Evolutionary conservation across 108 stramenopile genomes (phyloP).

Genomic region (Bacterosira constricta): DNA sequence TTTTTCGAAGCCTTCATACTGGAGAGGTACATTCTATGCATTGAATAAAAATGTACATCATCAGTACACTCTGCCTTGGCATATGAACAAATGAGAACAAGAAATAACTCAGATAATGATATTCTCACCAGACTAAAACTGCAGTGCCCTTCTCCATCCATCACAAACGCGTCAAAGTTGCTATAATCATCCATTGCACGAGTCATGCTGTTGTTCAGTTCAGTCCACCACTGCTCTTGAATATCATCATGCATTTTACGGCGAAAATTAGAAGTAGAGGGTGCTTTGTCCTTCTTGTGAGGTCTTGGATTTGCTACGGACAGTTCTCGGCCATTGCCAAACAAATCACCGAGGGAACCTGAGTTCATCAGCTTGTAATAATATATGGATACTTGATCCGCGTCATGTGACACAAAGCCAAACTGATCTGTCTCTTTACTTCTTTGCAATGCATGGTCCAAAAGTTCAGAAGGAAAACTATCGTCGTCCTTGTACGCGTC

Average conservation of each 20-base stretch:
- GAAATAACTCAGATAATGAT: not conserved
- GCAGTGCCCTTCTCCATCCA: conserved; percentile 53
- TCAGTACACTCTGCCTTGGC: too few species aligned
- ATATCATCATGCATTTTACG: conserved; percentile 3
- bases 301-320: not conserved
- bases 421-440: conserved; percentile 41
- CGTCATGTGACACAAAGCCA: conserved; percentile 48
- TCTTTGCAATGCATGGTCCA: conserved; percentile 45
- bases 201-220: conserved; percentile 32
- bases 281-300: not conserved
- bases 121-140: conserved; percentile 49
- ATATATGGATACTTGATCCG: conserved; percentile 41
- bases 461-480: conserved; percentile 34
- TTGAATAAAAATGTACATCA: not conserved
- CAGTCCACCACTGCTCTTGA: conserved; percentile 35
- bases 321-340: not conserved
- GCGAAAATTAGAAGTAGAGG: not conserved
- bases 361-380: conserved; percentile 56
- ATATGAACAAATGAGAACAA: too few species aligned
- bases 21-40: conserved; percentile 18
- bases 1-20: conserved; percentile 43
- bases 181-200: conserved; percentile 29
- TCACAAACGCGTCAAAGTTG: conserved; percentile 50
- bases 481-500: conserved; percentile 33
- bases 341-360: not conserved